phyloP scores from a whole-genome alignment of 139 green algal genomes.

The Chlamydomonas schloesseri region DNA sequence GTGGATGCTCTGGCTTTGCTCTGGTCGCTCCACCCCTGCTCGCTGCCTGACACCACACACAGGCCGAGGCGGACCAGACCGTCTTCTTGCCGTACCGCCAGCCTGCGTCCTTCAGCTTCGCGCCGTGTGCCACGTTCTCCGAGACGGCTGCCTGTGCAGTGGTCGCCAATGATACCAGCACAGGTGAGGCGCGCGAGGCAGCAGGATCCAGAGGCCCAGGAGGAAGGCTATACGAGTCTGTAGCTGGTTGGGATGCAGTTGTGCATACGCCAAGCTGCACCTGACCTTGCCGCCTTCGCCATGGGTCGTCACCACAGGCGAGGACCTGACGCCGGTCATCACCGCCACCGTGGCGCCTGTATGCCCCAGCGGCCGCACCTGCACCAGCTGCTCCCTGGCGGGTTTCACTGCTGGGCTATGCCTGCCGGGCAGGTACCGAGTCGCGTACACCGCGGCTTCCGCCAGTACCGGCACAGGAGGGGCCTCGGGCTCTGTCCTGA shows the following conservation, averaged over 20 bases:
- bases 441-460: background rate
- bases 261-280: no score
- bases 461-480: background rate
- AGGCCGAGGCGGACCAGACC: conserved; percentile 21
- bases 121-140: background rate
- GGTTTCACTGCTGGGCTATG: background rate
- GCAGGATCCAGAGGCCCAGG: no score
- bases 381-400: background rate
- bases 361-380: background rate
- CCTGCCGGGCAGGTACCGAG: background rate
- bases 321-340: background rate
- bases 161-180: background rate
- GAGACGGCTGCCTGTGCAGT: background rate
- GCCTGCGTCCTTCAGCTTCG: conserved; percentile 8
- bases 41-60: no score
- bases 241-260: no score
- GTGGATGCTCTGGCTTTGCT: no score
- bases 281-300: no score
- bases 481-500: no score
- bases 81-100: conserved; percentile 5
- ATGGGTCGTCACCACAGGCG: background rate
- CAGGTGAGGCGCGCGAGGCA: no score
- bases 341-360: background rate
- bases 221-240: no score
- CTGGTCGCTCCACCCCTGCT: no score